These are phyloP conservation scores for Fibroporia radiculosa DNA, from an alignment of 768 basidiomycete genomes.

Conservation along the genomic window DNA sequence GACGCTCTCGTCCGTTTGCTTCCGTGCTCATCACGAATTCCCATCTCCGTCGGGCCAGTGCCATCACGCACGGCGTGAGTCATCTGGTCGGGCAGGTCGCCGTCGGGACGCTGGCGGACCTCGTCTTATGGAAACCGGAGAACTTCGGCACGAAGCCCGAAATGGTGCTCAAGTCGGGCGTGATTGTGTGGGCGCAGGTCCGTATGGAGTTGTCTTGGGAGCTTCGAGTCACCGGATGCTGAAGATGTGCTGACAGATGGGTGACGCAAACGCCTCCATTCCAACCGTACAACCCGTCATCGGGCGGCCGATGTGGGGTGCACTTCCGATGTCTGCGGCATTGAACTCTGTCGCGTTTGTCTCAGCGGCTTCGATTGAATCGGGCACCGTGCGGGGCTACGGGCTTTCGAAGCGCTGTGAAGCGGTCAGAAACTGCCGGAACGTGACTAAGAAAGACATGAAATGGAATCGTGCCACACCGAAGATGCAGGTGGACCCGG, in stretches of 20 bases:
- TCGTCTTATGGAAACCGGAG: slow-evolving; percentile 93
- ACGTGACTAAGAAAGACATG: slow-evolving; percentile 81
- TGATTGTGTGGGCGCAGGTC: slow-evolving; percentile 87
- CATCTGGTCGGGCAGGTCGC: slow-evolving; percentile 81
- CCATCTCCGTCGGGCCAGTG: slow-evolving; percentile 37
- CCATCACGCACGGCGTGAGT: slow-evolving; percentile 89
- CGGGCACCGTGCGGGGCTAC: slow-evolving; percentile 56
- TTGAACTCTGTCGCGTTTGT: slow-evolving; percentile 85
- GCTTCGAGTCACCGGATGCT: neutral
- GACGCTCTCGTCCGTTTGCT: too few species aligned
- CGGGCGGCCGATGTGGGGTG: slow-evolving; percentile 91
- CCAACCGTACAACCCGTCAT: slow-evolving; percentile 90
- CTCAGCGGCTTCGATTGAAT: slow-evolving; percentile 59
- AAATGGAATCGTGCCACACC: slow-evolving; percentile 86
- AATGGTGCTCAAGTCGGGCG: slow-evolving; percentile 91
- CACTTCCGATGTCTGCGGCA: slow-evolving; percentile 68
- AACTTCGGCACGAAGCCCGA: slow-evolving; percentile 91
- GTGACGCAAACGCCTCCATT: slow-evolving; percentile 94
- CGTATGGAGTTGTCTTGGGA: slow-evolving; percentile 15
- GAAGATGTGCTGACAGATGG: slow-evolving; percentile 51
- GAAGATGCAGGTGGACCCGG: slow-evolving; percentile 84
- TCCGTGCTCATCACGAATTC: neutral
- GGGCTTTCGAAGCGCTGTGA: slow-evolving; percentile 63
- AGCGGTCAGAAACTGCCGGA: slow-evolving; percentile 71
- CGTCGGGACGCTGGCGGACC: slow-evolving; percentile 79